Evolutionary conservation across 495 filamentous ascomycete genomes (phyloP).

Genomic region (Lophiotrema nucula): DNA sequence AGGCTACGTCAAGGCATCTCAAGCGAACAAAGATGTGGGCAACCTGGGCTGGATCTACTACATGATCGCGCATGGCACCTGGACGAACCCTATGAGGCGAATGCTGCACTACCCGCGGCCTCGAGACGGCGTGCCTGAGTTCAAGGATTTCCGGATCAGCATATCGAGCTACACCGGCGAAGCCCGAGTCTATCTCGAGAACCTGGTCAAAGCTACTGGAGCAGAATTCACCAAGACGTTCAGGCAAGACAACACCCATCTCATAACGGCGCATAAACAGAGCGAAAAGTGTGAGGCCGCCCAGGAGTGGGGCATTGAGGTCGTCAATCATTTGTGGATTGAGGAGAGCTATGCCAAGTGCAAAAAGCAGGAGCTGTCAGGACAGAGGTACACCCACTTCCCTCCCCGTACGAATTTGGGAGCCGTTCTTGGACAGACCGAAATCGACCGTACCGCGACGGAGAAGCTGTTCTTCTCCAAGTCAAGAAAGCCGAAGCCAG

Average conservation of each 20-base stretch:
- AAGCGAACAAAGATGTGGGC: conserved; percentile 74
- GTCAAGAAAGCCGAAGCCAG: conserved; percentile 28
- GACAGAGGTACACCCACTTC: conserved; percentile 75
- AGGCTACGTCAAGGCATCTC: conserved; percentile 74
- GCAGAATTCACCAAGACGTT: conserved; percentile 88
- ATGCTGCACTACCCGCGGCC: conserved; percentile 89
- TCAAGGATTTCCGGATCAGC: conserved; percentile 72
- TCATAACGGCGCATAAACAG: conserved; percentile 82
- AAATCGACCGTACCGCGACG: conserved; percentile 56
- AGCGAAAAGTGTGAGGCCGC: conserved; percentile 93
- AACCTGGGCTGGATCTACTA: conserved; percentile 93
- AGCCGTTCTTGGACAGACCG: conserved; percentile 87
- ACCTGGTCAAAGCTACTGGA: conserved; percentile 77
- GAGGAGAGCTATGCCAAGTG: conserved; percentile 95
- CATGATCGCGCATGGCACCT: conserved; percentile 81
- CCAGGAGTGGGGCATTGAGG: conserved; percentile 83
- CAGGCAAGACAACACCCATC: conserved; percentile 89
- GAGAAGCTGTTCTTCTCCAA: conserved; percentile 53
- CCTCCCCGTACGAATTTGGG: conserved; percentile 85
- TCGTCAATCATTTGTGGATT: conserved; percentile 94
- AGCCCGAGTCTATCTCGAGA: conserved; percentile 89
- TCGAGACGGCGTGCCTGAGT: conserved; percentile 71
- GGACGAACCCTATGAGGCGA: conserved; percentile 75
- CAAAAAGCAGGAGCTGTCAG: conserved; percentile 62
- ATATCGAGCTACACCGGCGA: conserved; percentile 96